A percentile compares a stretch with the other conserved stretches of the same genome.
These are phyloP conservation scores for Teratosphaeria destructans DNA, from an alignment of 2,329 filamentous ascomycete species.

Conservation along the genomic window DNA sequence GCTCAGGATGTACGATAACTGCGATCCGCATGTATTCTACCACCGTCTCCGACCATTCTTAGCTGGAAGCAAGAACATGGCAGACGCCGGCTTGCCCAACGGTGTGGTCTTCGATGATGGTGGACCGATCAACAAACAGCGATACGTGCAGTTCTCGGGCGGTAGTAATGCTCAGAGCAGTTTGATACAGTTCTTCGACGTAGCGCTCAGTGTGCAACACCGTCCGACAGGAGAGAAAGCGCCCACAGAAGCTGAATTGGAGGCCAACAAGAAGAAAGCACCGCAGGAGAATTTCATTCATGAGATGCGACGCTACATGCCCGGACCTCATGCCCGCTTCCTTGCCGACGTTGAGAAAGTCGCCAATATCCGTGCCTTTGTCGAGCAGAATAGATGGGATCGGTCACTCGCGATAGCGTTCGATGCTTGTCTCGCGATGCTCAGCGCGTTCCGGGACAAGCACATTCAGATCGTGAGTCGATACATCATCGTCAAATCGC, in stretches of 20 bases:
- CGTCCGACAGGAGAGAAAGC: constrained; percentile 69
- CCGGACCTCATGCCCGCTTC: constrained; percentile 81
- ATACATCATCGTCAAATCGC: constrained; percentile 78
- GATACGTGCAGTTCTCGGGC: constrained; percentile 77
- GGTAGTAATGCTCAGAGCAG: constrained; percentile 97
- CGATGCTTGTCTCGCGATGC: constrained; percentile 76
- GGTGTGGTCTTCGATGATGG: constrained; percentile 80
- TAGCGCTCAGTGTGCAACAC: constrained; percentile 81
- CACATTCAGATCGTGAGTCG: constrained; percentile 94
- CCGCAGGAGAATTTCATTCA: constrained; percentile 71
- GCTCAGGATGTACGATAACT: constrained; percentile 87
- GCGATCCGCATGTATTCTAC: constrained; percentile 91
- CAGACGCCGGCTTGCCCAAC: constrained; percentile 76
- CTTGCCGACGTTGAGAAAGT: constrained; percentile 67
- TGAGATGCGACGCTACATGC: constrained; percentile 98
- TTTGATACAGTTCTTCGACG: constrained; percentile 93
- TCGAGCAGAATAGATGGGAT: constrained; percentile 52
- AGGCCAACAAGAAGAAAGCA: constrained; percentile 36
- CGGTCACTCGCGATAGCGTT: constrained; percentile 66
- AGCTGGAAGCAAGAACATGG: constrained; percentile 96
- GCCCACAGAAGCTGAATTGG: constrained; percentile 26
- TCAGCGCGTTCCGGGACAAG: constrained; percentile 74
- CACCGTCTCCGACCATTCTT: constrained; percentile 92
- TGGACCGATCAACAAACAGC: constrained; percentile 38
- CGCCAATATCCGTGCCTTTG: constrained; percentile 79